Evolutionary conservation across 129 eudicot species (phyloP), one percentile per base, ranked within the genome.

Genomic region (Saposhnikovia divaricata): DNA sequence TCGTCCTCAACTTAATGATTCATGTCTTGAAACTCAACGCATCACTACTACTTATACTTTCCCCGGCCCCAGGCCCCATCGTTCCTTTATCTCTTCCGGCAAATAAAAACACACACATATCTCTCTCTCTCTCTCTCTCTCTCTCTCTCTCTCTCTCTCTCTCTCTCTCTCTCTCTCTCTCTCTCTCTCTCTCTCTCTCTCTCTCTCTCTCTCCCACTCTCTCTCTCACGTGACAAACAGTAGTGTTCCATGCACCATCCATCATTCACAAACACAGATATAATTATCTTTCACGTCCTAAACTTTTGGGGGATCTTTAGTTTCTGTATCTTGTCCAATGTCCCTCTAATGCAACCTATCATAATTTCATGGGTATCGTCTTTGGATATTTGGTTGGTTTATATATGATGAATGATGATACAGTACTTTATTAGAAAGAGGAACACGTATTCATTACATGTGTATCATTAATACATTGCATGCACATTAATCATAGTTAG

Each of bases 21-120:
- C 34, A 61, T 25, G 15, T 61, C 69, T 61, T 61, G 69, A 61
- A 61, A 61, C 69, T 61, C 69, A 61, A 61, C 15, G 69, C 69
- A 61, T 61, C 69, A 7, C 65, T 57, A 7, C 65, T 57, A 55
- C 65, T 57, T 18, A 10, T 13, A 13, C 11, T 50, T 57, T 23
- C 65, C 28, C 65, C n/a, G n/a, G n/a, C n/a, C n/a, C n/a, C n/a
- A n/a, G n/a, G n/a, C 37, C 37, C 37, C 37, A 34, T 34, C 37
- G 1, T 34, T 34, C 37, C 37, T 34, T 34, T 34, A 34, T 34
- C 37, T 34, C 37, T 34, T 34, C 37, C 37, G 1, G 37, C 37
- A 34, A 34, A 34, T 1, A 34, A 34, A 34, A 34, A 34, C 37
- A 34, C 37, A 34, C 37, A 34, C 37, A 34, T 34, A 1, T 34